These are phyloP conservation scores for Phytophthora pinifolia DNA, from an alignment of 352 stramenopile genomes.

Conservation along the genomic window DNA sequence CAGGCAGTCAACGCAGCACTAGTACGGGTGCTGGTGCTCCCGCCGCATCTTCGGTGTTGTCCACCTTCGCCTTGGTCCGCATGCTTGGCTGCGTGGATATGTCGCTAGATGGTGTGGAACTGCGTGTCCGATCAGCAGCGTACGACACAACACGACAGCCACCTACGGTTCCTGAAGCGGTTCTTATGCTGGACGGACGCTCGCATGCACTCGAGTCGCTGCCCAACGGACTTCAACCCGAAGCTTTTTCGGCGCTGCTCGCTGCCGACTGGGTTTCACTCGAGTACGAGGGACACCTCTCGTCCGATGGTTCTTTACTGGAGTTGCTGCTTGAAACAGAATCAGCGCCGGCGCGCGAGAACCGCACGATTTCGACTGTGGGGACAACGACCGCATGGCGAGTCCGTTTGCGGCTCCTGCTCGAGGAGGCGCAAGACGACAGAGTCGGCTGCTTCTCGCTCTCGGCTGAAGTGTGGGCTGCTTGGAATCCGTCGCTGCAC, in stretches of 20 bases:
- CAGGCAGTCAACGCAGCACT: background rate
- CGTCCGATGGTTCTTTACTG: slow-evolving; percentile 5
- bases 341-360: background rate
- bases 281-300: slow-evolving; percentile 1
- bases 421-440: background rate
- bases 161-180: background rate
- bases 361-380: background rate
- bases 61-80: background rate
- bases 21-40: background rate
- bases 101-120: background rate
- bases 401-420: background rate
- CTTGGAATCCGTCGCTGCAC: background rate
- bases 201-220: background rate
- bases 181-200: slow-evolving; percentile 1
- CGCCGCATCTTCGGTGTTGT: background rate
- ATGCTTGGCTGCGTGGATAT: slow-evolving; percentile 6
- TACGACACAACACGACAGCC: background rate
- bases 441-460: background rate
- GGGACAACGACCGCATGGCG: background rate
- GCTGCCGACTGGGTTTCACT: background rate
- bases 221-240: slow-evolving; percentile 2
- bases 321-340: background rate
- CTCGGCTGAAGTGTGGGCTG: background rate
- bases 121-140: slow-evolving; percentile 1
- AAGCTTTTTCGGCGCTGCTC: background rate